Evolutionary conservation across 768 basidiomycete genomes (phyloP), one percentile per base, ranked within the genome.

Genomic region (Kwoniella europaea): DNA sequence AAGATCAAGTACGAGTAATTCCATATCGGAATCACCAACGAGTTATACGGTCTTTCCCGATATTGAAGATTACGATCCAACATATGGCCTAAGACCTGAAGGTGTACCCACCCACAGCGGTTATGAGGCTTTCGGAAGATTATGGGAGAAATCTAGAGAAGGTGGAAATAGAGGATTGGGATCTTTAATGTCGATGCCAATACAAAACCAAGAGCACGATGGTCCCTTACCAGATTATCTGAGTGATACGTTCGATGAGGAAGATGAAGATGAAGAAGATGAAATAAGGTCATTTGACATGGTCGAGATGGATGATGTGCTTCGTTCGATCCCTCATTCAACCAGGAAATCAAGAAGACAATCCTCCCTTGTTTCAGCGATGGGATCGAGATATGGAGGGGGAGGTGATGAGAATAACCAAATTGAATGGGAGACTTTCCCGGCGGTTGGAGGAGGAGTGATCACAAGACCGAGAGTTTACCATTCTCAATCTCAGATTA

Each of bases 21-120:
- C 76, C 24, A 63, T 70, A 10, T 73, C 75, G 4, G 80, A 81
- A 65, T 82, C 83, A 18, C 80, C 82, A 1, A 81, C 84, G 12
- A 75, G 79, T 1, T 81, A 82, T 58, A 84, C 84, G n/a, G 83
- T 86, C 10, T 88, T 89, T 65, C 88, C 88, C 20, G 88, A 88
- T 43, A 86, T 94, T 42, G 94, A 97, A 84, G 90, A 92, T 71
- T 97, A 92, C 82, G 96, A 98, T 78, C 96, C 94, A 0, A 98
- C 96, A 0, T 98, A 99, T 79, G 96, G 96, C 16, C 86, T 98
- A 13, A 90, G 96, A 27, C 93, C 94, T 0, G 95, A 98, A 79
- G 92, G 92, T 1, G 86, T 96, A 1, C 94, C 94, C 0, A 87
- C 88, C 1, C 95, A 93, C 84, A 91, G 90, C 70, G 88, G 90